Conservation (phyloP, 2,329 filamentous ascomycete genomes). For the Claviceps sp. region DNA sequence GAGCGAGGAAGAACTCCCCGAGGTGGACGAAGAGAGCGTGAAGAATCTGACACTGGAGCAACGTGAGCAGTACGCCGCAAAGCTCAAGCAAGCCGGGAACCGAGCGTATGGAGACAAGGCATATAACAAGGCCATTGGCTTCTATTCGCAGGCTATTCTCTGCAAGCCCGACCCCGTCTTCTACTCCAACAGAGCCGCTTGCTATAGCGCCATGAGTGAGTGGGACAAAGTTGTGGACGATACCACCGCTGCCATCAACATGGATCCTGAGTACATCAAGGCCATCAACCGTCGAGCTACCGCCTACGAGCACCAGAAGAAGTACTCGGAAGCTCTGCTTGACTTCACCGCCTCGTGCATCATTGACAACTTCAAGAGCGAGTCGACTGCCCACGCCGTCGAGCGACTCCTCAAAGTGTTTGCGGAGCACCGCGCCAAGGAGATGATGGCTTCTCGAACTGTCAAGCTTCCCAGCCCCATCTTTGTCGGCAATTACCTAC, state of each 20-base stretch:
- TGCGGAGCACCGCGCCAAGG: conserved; percentile 84
- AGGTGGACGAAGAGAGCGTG: conserved; percentile 47
- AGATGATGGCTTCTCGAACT: conserved; percentile 71
- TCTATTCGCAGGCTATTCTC: conserved; percentile 90
- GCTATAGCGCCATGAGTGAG: conserved; percentile 83
- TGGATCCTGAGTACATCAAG: conserved; percentile 95
- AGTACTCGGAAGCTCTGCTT: conserved; percentile 85
- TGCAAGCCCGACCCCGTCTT: conserved; percentile 97
- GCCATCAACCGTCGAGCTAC: conserved; percentile 92
- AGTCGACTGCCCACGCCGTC: conserved; percentile 75
- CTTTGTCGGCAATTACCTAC: conserved; percentile 96
- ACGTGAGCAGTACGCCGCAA: conserved; percentile 74
- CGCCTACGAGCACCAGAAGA: conserved; percentile 85
- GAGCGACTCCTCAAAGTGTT: conserved; percentile 94
- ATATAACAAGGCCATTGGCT: conserved; percentile 82
- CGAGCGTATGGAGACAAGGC: conserved; percentile 92
- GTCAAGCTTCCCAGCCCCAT: conserved; percentile 89
- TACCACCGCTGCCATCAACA: conserved; percentile 83
- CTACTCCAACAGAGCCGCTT: conserved; percentile 96
- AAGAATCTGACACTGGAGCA: conserved; percentile 44
- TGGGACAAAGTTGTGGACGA: conserved; percentile 97
- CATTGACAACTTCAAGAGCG: conserved; percentile 93
- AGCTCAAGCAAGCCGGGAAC: conserved; percentile 91
- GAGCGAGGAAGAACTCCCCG: conserved; percentile 54
- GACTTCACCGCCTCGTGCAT: conserved; percentile 99